These are phyloP conservation scores for Lichtheimia hyalospora DNA, from an alignment of 371 early-diverging fungal species.

Conservation along the genomic window DNA sequence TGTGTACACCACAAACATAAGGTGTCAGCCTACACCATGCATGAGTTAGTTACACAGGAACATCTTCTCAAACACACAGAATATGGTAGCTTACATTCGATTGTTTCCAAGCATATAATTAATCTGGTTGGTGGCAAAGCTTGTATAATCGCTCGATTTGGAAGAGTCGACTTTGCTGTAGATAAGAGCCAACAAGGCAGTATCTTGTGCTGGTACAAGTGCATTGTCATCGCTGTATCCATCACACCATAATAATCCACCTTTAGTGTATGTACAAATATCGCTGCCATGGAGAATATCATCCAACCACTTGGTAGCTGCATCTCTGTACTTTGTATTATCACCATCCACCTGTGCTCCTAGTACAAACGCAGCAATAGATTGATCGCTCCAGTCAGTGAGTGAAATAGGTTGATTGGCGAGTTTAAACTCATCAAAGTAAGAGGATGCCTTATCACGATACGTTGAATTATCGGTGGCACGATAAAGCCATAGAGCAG, in stretches of 20 bases:
- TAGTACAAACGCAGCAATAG: slow-evolving; percentile 50
- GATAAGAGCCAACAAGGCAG: slow-evolving; percentile 39
- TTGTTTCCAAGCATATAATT: slow-evolving; percentile 63
- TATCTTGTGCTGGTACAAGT: slow-evolving; percentile 47
- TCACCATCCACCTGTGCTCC: slow-evolving; percentile 47
- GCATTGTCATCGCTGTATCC: slow-evolving; percentile 52
- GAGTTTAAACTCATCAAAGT: slow-evolving; percentile 42
- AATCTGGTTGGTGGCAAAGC: slow-evolving; percentile 51
- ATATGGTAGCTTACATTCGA: slow-evolving; percentile 28
- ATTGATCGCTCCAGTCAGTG: slow-evolving; percentile 59
- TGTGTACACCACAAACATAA: slow-evolving; percentile 62
- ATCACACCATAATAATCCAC: slow-evolving; percentile 57
- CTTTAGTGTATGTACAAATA: slow-evolving; percentile 49
- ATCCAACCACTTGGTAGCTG: slow-evolving; percentile 37
- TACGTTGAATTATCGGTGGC: slow-evolving; percentile 49
- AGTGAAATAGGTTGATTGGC: slow-evolving; percentile 3
- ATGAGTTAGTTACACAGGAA: neutral
- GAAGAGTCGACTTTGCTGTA: slow-evolving; percentile 29
- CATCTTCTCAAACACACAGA: neutral
- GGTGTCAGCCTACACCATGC: slow-evolving; percentile 40
- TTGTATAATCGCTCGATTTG: slow-evolving; percentile 32
- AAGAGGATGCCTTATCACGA: slow-evolving; percentile 47
- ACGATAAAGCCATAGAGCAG: slow-evolving; percentile 64
- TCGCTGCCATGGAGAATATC: slow-evolving; percentile 22
- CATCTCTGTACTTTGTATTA: slow-evolving; percentile 36